Evolutionary conservation across 83 land plant genomes (phyloP).

Genomic region (Thuja plicata): DNA sequence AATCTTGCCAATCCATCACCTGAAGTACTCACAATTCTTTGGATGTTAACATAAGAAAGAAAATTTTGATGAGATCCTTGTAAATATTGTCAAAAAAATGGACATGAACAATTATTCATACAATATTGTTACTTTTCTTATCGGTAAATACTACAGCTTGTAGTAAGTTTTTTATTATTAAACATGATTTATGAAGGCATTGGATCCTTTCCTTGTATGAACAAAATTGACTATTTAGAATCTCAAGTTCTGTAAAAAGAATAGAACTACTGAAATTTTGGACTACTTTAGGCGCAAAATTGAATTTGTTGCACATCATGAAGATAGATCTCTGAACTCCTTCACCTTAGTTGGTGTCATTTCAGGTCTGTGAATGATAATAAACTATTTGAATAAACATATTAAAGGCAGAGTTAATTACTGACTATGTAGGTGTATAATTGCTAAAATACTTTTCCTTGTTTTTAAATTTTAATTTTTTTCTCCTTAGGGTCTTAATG

Average conservation of each 20-base stretch:
- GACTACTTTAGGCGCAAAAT: not conserved
- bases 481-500: constrained; percentile 38
- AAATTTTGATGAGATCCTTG: not conserved
- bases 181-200: not conserved
- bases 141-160: not conserved
- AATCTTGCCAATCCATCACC: not conserved
- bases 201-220: not conserved
- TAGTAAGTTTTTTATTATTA: not conserved
- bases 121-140: not conserved
- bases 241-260: not conserved
- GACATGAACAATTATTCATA: not conserved
- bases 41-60: not conserved
- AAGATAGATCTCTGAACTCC: not conserved
- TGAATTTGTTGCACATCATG: not conserved
- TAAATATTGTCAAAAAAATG: not conserved
- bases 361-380: not conserved
- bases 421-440: not conserved
- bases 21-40: not conserved
- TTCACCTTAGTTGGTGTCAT: not conserved
- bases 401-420: not conserved
- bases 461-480: not conserved
- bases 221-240: not conserved
- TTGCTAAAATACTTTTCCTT: not conserved
- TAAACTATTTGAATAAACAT: not conserved
- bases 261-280: not conserved